Evolutionary conservation across 2,329 filamentous ascomycete species (phyloP).

Genomic region (Cladosporium sp.): DNA sequence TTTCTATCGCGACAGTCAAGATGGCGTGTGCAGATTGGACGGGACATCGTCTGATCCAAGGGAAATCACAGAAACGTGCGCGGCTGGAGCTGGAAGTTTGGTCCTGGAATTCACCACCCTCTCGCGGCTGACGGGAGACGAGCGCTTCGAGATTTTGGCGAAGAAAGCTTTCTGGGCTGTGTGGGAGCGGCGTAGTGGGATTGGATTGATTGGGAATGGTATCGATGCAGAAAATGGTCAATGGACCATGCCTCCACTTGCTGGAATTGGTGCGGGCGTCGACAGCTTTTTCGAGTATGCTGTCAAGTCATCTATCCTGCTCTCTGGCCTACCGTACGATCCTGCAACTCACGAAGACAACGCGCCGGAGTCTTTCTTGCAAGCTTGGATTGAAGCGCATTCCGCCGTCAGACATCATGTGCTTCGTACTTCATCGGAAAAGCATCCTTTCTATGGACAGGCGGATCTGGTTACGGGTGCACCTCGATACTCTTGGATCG

Average conservation of each 20-base stretch:
- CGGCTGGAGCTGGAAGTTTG: constrained; percentile 90
- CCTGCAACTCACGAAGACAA: constrained; percentile 53
- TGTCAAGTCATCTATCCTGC: constrained; percentile 84
- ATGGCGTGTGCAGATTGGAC: constrained; percentile 40
- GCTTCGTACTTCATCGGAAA: constrained; percentile 66
- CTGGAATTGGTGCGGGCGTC: constrained; percentile 93
- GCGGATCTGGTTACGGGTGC: constrained; percentile 85
- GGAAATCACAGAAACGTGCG: constrained; percentile 94
- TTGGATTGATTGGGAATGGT: constrained; percentile 83
- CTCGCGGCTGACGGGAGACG: constrained; percentile 79
- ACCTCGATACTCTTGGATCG: constrained; percentile 86
- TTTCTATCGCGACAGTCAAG: constrained; percentile 64
- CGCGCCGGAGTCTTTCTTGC: constrained; percentile 71
- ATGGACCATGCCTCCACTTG: constrained; percentile 75
- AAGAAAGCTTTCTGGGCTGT: constrained; percentile 96
- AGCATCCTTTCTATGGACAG: constrained; percentile 90
- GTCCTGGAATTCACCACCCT: constrained; percentile 90
- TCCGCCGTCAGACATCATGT: constrained; percentile 83
- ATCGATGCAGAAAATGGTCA: constrained; percentile 87
- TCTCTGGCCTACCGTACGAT: constrained; percentile 61
- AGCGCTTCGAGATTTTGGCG: constrained; percentile 80
- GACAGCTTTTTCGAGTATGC: constrained; percentile 99
- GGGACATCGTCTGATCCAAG: constrained; percentile 41
- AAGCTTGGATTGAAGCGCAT: constrained; percentile 80
- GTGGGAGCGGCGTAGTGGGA: constrained; percentile 80